Conservation (phyloP, 345 rosid species). For the Geranium brycei region DNA sequence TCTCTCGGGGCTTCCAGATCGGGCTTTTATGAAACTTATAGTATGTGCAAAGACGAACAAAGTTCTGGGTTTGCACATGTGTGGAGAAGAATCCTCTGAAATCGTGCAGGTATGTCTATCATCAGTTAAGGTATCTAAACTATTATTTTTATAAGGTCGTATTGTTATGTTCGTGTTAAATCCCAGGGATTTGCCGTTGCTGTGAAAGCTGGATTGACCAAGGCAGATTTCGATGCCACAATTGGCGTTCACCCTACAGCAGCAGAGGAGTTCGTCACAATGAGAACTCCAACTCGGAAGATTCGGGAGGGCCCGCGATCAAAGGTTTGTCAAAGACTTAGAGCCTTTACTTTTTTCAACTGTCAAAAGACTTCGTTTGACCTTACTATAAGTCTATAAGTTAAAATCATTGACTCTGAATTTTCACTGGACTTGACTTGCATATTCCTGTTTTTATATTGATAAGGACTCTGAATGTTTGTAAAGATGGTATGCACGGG, state of each 20-base stretch:
- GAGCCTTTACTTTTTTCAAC: constrained; percentile 1
- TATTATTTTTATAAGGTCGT: background rate
- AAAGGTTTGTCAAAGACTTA: constrained; percentile 44
- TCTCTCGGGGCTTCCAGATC: constrained; percentile 89
- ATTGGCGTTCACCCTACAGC: constrained; percentile 90
- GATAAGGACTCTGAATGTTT: no score
- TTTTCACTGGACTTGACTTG: no score
- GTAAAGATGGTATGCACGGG: no score
- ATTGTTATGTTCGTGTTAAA: background rate
- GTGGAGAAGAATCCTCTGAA: constrained; percentile 92
- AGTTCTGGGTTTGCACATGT: constrained; percentile 80
- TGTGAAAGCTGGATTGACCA: constrained; percentile 82
- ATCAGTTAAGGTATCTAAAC: background rate
- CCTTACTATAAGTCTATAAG: background rate
- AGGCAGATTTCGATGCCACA: constrained; percentile 76
- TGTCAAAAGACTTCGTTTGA: background rate
- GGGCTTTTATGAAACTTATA: constrained; percentile 71
- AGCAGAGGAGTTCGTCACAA: constrained; percentile 84
- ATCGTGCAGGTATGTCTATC: constrained; percentile 45
- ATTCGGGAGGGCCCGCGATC: constrained; percentile 40
- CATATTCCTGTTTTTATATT: no score
- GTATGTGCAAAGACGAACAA: constrained; percentile 63
- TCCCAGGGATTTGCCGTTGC: constrained; percentile 91
- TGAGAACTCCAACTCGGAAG: constrained; percentile 76
- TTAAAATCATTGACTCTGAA: no score